Base-by-base conservation (phyloP, 208 protist genomes). In the Wallacemonas sp. region DNA sequence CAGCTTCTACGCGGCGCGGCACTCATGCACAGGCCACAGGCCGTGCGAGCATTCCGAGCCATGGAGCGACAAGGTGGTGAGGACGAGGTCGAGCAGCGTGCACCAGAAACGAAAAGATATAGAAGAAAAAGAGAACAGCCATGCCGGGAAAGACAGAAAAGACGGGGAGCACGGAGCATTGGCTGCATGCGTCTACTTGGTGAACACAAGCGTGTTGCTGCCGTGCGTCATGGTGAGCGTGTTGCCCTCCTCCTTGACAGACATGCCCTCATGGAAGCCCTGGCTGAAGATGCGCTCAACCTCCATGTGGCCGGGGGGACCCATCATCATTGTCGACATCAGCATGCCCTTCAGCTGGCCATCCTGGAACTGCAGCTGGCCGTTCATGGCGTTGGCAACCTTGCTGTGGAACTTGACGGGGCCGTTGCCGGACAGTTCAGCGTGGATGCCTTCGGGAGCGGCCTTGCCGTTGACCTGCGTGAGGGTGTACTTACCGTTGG, bases 261-360 rank as follows among this genome's bases (percentile, higher is more conserved):
- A n/a, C 75, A 86, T 73, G 26, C 80, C 80, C 0, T 69, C 66
- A 24, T 45, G 21, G 62, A 82, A 73, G 34, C 76, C 80, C 9
- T 45, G 36, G 33, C 58, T n/a, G 41, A 82, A 33, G 6, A 76
- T 37, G 33, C 37, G 53, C 67, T 86, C 80, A n/a, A 86, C 72
- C 38, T 75, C 68, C 71, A 77, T 74, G 63, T 67, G 29, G 36
- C 41, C 64, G 15, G 66, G 66, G 15, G 60, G 19, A 22, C 68
- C 71, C 71, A 82, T 75, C 75, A 74, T 79, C 1, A 4, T 24
- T 3, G 80, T 79, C 24, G 76, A 82, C 38, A 72, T 66, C 24
- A 82, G 61, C 37, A 61, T 62, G 12, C 73, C 76, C 37, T 72
- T 82, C 12, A 83, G 58, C 37, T 71, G 68, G 8, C 71, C 77